A percentile compares a stretch with the other conserved stretches of the same genome.
phyloP scores from a whole-genome alignment of 1,284 basidiomycete genomes.

The Tylopilus sp. region DNA sequence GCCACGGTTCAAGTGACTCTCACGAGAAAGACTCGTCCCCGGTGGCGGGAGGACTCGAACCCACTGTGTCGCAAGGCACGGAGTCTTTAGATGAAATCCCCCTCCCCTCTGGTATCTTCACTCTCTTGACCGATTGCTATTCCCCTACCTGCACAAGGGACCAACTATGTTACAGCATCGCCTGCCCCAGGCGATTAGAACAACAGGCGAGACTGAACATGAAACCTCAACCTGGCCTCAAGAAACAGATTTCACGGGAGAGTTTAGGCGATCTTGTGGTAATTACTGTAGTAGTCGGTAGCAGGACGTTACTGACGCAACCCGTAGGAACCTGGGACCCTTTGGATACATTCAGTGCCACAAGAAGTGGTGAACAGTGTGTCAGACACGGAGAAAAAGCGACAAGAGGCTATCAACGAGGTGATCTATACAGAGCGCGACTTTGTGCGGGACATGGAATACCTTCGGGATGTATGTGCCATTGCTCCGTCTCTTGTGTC shows the following conservation, averaged over 20 bases:
- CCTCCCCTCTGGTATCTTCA: conserved; percentile 94
- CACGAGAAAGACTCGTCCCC: conserved; percentile 45
- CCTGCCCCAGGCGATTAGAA: conserved; percentile 91
- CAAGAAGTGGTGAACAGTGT: conserved; percentile 92
- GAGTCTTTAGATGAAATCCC: conserved; percentile 61
- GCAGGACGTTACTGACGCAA: conserved; percentile 6
- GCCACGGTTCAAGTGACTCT: conserved; percentile 42
- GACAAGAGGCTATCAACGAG: conserved; percentile 99
- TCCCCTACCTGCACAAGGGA: conserved; percentile 96
- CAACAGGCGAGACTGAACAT: conserved; percentile 91
- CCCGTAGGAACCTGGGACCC: conserved; percentile 78
- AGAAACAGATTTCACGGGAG: conserved; percentile 79
- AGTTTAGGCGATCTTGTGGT: conserved; percentile 81
- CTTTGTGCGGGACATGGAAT: conserved; percentile 98
- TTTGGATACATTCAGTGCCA: conserved; percentile 97
- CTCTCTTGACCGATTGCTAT: conserved; percentile 95
- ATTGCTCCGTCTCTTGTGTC: not conserved
- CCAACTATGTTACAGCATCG: conserved; percentile 93
- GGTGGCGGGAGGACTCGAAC: conserved; percentile 34
- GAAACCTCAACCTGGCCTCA: conserved; percentile 89
- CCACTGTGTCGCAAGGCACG: conserved; percentile 45
- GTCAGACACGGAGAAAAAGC: conserved; percentile 89
- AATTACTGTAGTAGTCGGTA: conserved; percentile 24
- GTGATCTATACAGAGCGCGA: conserved; percentile 98
- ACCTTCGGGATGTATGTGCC: conserved; percentile 84